phyloP scores from a whole-genome alignment of 2,329 filamentous ascomycete genomes.

The Nothopassalora personata region DNA sequence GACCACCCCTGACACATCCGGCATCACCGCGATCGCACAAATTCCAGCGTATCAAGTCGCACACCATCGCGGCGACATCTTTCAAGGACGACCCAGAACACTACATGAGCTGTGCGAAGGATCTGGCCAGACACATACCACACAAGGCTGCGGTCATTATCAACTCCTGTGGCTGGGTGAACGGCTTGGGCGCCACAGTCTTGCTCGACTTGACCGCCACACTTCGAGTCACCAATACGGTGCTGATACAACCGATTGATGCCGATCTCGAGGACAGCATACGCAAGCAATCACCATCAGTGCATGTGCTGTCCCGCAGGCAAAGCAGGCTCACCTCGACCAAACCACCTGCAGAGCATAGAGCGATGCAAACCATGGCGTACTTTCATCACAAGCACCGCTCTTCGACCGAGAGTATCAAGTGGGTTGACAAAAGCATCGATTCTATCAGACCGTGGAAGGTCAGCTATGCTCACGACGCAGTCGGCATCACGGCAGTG shows the following conservation, averaged over 20 bases:
- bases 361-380: constrained; percentile 72
- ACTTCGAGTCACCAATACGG: constrained; percentile 54
- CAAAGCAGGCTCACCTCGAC: constrained; percentile 39
- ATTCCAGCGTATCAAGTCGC: constrained; percentile 52
- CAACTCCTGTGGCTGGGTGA: constrained; percentile 71
- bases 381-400: constrained; percentile 58
- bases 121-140: constrained; percentile 55
- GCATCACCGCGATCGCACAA: constrained; percentile 13
- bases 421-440: constrained; percentile 54
- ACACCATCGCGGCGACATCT: constrained; percentile 61
- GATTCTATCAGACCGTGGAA: constrained; percentile 55
- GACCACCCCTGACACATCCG: constrained; percentile 63
- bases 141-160: constrained; percentile 56
- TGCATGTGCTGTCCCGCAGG: not conserved
- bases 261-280: constrained; percentile 39
- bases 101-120: constrained; percentile 58
- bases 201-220: constrained; percentile 53
- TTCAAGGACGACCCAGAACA: constrained; percentile 62
- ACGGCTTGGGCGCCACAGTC: constrained; percentile 63
- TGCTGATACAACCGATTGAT: constrained; percentile 65
- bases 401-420: not conserved
- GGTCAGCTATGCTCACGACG: constrained; percentile 52
- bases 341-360: constrained; percentile 60
- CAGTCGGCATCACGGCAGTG: constrained; percentile 57
- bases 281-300: not conserved